Evolutionary conservation across 2,329 filamentous ascomycete genomes (phyloP), one percentile per base, ranked within the genome.

Genomic region (Cordyceps javanica): DNA sequence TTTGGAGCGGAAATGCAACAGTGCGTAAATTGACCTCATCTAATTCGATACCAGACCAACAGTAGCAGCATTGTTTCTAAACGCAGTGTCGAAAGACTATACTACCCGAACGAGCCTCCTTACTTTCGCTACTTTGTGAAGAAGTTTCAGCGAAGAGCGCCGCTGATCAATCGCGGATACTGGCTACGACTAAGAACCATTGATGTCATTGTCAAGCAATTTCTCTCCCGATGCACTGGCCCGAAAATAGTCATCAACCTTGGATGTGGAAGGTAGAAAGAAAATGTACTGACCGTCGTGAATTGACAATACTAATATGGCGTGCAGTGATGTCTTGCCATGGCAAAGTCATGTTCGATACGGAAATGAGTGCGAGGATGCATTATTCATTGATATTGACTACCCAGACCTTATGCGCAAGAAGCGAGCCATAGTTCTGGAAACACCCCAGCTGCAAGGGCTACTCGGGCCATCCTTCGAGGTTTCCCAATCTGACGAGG

Each of bases 61-160:
- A 92, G 86, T 69, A 93, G 89, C 72, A 95, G 90, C 67, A 96
- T 96, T 64, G 87, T 92, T 16, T 96, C 91, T 14, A 97, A 97
- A 70, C 80, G 91, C 63, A 94, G 91, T 65, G 92, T 97, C n/a
- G 91, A 96, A 68, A 87, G 87, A 64, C 77, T 96, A 14, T 97
- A 97, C 71, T 87, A 89, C 67, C 80, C 87, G 16, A 66, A 83
- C 60, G 85, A 95, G 66, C 83, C 88, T 28, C 89, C 95, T 69
- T 96, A 90, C 75, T 93, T 94, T 64, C 87, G 89, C 48, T 87
- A 90, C 68, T 97, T 97, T 71, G 90, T 96, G 34, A 86, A 83
- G 63, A 95, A 92, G 69, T 88, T 89, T 63, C 86, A 91, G 70
- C 80, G 91, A 60, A 81, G 92, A 49, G 86, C 90, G n/a, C 91